A percentile compares a stretch with the other conserved stretches of the same genome.
Conservation (phyloP, 2,329 filamentous ascomycete genomes). For the Colletotrichum endophyticum region DNA sequence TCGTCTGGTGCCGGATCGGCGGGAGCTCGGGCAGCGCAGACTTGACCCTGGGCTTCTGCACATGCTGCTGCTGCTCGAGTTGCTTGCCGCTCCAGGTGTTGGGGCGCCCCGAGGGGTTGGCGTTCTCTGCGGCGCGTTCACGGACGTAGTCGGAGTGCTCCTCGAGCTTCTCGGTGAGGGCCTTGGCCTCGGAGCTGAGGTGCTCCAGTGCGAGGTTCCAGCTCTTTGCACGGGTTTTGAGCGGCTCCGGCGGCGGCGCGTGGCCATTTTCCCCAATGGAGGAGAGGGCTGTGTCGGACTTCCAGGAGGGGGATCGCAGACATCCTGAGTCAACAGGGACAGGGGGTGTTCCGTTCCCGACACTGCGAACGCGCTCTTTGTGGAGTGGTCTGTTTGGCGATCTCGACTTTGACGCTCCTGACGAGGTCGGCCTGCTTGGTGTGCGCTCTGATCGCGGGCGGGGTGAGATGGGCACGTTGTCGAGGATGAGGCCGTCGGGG, state of each 20-base stretch:
- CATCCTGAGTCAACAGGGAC: conserved; percentile 64
- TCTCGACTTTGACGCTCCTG: conserved; percentile 38
- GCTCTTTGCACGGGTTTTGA: conserved; percentile 68
- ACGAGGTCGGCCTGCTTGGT: conserved; percentile 57
- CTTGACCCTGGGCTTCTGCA: conserved; percentile 60
- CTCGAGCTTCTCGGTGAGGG: conserved; percentile 80
- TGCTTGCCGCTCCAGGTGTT: conserved; percentile 41
- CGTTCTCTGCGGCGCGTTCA: conserved; percentile 14
- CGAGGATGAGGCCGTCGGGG: conserved; percentile 78
- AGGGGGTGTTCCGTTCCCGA: conserved; percentile 69
- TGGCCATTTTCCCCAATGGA: conserved; percentile 30
- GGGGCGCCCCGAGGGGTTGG: conserved; percentile 34
- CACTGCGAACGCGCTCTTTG: conserved; percentile 57
- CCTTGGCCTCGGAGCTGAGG: conserved; percentile 74
- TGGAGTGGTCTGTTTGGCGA: conserved; percentile 54
- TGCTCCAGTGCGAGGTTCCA: conserved; percentile 76
- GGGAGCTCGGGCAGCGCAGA: conserved; percentile 73
- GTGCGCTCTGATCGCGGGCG: conserved; percentile 62
- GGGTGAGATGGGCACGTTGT: conserved; percentile 85
- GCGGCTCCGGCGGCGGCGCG: conserved; percentile 38
- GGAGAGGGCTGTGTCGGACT: conserved; percentile 45
- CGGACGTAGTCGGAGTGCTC: conserved; percentile 66
- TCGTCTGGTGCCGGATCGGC: conserved; percentile 68
- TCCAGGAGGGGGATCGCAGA: conserved; percentile 62
- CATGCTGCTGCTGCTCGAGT: conserved; percentile 23